Conservation (phyloP, 2,329 filamentous ascomycete genomes). For the Neonectria hederae region DNA sequence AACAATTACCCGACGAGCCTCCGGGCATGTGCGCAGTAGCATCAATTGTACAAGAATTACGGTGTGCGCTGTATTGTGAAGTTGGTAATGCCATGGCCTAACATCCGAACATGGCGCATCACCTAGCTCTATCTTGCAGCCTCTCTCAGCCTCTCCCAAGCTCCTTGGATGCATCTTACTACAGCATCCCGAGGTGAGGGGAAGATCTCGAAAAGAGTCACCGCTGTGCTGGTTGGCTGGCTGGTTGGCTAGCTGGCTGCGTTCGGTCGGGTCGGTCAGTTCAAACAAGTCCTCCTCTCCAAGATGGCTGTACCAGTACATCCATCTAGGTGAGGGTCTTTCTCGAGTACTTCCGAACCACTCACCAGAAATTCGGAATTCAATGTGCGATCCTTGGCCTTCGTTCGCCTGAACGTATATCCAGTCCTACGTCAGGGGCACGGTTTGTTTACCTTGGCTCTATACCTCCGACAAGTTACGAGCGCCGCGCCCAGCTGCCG, state of each 20-base stretch:
- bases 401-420: conserved; percentile 9
- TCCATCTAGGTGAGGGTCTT: not conserved
- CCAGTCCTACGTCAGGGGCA: conserved; percentile 7
- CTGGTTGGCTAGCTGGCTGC: not conserved
- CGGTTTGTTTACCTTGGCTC: conserved; percentile 1
- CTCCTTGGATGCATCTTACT: not conserved
- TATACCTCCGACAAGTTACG: conserved; percentile 30
- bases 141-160: not conserved
- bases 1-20: conserved; percentile 9
- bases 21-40: conserved; percentile 1
- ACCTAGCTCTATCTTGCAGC: not conserved
- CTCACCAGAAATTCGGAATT: not conserved
- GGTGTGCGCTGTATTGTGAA: not conserved
- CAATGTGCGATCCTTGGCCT: conserved; percentile 1
- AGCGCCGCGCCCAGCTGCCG: not conserved
- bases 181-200: not conserved
- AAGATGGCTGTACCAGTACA: conserved; percentile 11
- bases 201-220: not conserved
- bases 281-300: not conserved
- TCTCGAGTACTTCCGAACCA: conserved; percentile 6
- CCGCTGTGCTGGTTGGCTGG: not conserved
- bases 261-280: not conserved
- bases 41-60: not conserved
- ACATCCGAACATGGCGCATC: conserved; percentile 2
- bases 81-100: conserved; percentile 32